These are phyloP conservation scores for Bothriochloa decipiens DNA, from an alignment of 176 grass and related monocot species.

Conservation along the genomic window DNA sequence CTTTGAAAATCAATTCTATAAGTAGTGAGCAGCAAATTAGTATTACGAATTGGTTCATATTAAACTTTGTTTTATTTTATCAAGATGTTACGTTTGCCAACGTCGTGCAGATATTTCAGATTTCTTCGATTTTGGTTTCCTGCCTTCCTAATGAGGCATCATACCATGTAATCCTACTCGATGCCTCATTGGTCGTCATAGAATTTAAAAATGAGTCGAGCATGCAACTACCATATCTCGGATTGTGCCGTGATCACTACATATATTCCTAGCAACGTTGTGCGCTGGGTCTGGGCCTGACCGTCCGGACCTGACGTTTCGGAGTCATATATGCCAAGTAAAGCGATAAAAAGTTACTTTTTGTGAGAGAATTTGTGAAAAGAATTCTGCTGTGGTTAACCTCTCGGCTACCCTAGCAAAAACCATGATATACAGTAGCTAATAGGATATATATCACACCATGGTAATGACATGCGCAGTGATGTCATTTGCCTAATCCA, in stretches of 20 bases:
- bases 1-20: no score
- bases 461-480: slow-evolving; percentile 41
- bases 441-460: neutral
- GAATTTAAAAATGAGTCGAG: neutral
- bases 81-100: no score
- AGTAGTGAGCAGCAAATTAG: no score
- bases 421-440: neutral
- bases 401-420: neutral
- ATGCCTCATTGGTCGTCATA: neutral
- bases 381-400: slow-evolving; percentile 37
- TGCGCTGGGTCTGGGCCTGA: no score
- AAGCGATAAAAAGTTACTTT: slow-evolving; percentile 2
- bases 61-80: no score
- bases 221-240: no score
- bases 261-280: slow-evolving; percentile 19
- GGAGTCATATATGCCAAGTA: slow-evolving; percentile 13
- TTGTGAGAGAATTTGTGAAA: slow-evolving; percentile 18
- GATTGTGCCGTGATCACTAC: slow-evolving; percentile 6
- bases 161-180: neutral
- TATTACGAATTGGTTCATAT: no score
- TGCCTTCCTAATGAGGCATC: neutral
- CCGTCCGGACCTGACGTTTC: slow-evolving; percentile 28
- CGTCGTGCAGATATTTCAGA: no score
- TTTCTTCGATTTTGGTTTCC: no score
- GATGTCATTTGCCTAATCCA: slow-evolving; percentile 46